These are phyloP conservation scores for Phytophthora europaea DNA, from an alignment of 352 stramenopile species.

Conservation along the genomic window DNA sequence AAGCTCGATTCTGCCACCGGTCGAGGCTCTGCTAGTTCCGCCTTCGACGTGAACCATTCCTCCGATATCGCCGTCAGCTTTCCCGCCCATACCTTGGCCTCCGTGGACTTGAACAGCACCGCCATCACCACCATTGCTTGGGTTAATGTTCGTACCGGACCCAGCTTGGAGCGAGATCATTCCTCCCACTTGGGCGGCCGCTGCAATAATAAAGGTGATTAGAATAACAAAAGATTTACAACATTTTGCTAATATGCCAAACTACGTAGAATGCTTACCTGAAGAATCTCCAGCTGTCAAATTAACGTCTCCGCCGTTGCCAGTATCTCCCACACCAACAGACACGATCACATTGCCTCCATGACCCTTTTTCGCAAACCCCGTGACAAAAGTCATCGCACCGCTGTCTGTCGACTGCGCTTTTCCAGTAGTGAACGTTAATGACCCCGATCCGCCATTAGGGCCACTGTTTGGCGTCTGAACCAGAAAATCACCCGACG, in stretches of 20 bases:
- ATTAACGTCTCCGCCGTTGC: conserved; percentile 46
- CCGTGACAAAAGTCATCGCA: conserved; percentile 37
- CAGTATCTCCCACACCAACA: conserved; percentile 38
- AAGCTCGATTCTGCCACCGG: conserved; percentile 73
- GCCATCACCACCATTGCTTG: conserved; percentile 69
- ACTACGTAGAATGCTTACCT: conserved; percentile 43
- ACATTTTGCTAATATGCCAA: not conserved
- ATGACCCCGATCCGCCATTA: conserved; percentile 62
- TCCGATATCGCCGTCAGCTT: conserved; percentile 52
- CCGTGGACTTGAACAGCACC: conserved; percentile 61
- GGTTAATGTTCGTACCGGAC: conserved; percentile 54
- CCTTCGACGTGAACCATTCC: conserved; percentile 73
- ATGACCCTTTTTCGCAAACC: conserved; percentile 33
- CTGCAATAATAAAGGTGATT: conserved; percentile 40
- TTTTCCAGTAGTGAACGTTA: conserved; percentile 38
- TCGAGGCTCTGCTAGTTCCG: conserved; percentile 56
- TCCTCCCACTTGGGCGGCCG: conserved; percentile 47
- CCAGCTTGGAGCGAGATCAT: conserved; percentile 61
- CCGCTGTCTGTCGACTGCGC: conserved; percentile 31
- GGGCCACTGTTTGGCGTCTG: conserved; percentile 65
- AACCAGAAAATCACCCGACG: conserved; percentile 63
- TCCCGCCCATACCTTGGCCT: conserved; percentile 65
- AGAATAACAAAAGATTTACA: not conserved
- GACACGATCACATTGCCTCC: conserved; percentile 35
- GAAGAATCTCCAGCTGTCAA: conserved; percentile 77